Evolutionary conservation across 2,329 filamentous ascomycete species (phyloP).

Genomic region (Aspergillus sp.): DNA sequence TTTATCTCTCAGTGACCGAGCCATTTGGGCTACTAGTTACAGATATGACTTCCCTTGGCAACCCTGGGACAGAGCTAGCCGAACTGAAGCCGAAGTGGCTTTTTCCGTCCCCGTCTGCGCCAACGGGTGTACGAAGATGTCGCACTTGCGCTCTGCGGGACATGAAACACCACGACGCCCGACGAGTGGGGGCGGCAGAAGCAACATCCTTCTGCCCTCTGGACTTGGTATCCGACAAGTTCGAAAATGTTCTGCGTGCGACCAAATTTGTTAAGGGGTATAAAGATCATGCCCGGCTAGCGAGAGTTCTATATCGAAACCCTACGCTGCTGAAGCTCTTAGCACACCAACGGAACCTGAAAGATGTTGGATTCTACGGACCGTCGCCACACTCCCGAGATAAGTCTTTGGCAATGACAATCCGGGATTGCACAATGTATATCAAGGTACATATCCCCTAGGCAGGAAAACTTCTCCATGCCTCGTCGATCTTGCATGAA

Average conservation of each 20-base stretch:
- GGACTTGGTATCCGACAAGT: constrained; percentile 56
- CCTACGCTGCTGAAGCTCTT: constrained; percentile 36
- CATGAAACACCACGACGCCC: constrained; percentile 45
- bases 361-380: constrained; percentile 37
- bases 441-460: constrained; percentile 52
- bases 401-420: constrained; percentile 72
- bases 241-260: constrained; percentile 46
- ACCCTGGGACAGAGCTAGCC: constrained; percentile 47
- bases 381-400: constrained; percentile 40
- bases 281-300: constrained; percentile 38
- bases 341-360: constrained; percentile 34
- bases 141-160: constrained; percentile 69
- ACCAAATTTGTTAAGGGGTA: constrained; percentile 38
- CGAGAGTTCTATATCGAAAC: constrained; percentile 35
- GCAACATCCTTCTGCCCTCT: constrained; percentile 61
- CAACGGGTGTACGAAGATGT: constrained; percentile 62
- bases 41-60: constrained; percentile 62
- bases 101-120: constrained; percentile 71
- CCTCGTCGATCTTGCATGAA: neutral
- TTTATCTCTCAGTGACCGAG: constrained; percentile 57
- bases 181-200: constrained; percentile 28
- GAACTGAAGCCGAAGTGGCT: constrained; percentile 90
- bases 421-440: constrained; percentile 77
- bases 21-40: constrained; percentile 68
- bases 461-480: neutral